A percentile compares a stretch with the other conserved stretches of the same genome.
Evolutionary conservation across 1,284 basidiomycete species (phyloP).

Genomic region (Apiotrichum veenhuisii): DNA sequence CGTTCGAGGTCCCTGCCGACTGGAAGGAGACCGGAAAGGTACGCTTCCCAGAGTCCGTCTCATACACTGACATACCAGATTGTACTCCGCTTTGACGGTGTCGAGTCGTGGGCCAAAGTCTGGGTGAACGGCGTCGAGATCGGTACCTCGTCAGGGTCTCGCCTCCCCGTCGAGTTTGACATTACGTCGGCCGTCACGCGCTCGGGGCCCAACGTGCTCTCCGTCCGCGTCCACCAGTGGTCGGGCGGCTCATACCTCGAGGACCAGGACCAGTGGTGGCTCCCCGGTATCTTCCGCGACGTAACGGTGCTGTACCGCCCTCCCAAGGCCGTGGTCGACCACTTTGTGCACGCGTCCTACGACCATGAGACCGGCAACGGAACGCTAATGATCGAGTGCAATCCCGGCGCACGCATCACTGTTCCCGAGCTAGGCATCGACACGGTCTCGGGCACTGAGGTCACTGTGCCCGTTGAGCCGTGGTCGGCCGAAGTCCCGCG

Average conservation of each 20-base stretch:
- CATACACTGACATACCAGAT: not conserved
- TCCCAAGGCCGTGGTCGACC: constrained; percentile 3
- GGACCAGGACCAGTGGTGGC: constrained; percentile 24
- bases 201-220: not conserved
- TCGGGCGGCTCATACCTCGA: constrained; percentile 17
- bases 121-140: constrained; percentile 25
- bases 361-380: constrained; percentile 13
- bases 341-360: constrained; percentile 17
- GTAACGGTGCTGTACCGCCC: constrained; percentile 17
- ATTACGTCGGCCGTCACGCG: constrained; percentile 2
- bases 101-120: constrained; percentile 27
- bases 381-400: constrained; percentile 16
- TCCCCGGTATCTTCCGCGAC: constrained; percentile 21
- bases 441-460: constrained; percentile 2
- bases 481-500: constrained; percentile 26
- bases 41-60: not conserved
- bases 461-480: constrained; percentile 12
- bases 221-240: constrained; percentile 18
- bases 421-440: constrained; percentile 20
- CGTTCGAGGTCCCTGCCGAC: constrained; percentile 5
- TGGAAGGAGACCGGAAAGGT: constrained; percentile 10
- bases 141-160: constrained; percentile 16
- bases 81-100: constrained; percentile 26
- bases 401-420: constrained; percentile 7
- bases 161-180: constrained; percentile 26